Evolutionary conservation across 805 yeast genomes (phyloP), one percentile per base, ranked within the genome.

Genomic region (Candida pseudofarinosa): DNA sequence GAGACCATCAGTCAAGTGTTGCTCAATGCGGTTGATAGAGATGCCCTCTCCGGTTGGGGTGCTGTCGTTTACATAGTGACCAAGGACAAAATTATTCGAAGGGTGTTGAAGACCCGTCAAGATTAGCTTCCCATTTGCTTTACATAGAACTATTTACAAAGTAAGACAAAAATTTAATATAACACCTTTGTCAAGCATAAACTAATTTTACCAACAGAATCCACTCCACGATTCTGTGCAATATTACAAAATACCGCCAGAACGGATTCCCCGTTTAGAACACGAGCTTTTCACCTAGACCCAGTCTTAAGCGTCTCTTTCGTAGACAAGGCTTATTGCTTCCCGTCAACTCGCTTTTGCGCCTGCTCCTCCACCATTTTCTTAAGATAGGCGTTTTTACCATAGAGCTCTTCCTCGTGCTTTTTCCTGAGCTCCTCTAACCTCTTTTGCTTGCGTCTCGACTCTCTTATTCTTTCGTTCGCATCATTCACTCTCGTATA

Each of bases 31-130:
- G 95, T 86, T 31, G 99, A 93, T 66, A 85, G 99, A 74, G 99
- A 93, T 67, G 96, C 97, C 4, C 74, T 93, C 45, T 83, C 95
- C 23, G 99, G 99, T 52, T 93, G 97, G 97, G 99, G 99, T 58
- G 97, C 96, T 6, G 85, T 88, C 14, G 98, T 93, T 18, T 91
- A 91, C 66, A 72, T 93, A 42, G 80, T 93, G 40, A 87, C 95
- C 37, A 89, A 89, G 68, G 98, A 91, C 61, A 86, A 88, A 65
- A 95, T 93, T 44, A 78, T 81, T 42, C 89, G 84, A 71, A 81
- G 95, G 59, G 80, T 85, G 55, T 79, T 93, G 67, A 90, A 84
- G 72, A 88, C 97, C 44, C 85, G 99, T 67, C 98, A 91, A 73
- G 99, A 93, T 77, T 93, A 76, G 65, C 37, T 15, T 23, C 15